Evolutionary conservation across 208 protist species (phyloP), one percentile per base, ranked within the genome.

Genomic region (Trypanosoma brucei): DNA sequence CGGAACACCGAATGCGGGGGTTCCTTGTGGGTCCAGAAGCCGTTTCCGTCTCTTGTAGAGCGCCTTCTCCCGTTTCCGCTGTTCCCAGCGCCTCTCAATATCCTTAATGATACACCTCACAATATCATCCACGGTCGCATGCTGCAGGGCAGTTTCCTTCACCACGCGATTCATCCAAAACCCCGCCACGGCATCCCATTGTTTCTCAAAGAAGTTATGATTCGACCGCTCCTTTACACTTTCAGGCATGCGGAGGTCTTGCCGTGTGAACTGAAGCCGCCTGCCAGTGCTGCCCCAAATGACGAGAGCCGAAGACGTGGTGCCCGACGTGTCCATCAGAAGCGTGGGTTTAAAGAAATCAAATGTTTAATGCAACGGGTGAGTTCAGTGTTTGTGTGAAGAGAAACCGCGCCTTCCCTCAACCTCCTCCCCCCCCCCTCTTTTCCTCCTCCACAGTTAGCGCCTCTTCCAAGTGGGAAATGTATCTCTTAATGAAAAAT

Each of bases 131-230:
- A 89, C 73, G 14, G 67, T 54, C 39, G 84, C 65, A 38, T 85
- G 72, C 69, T 93, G 87, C 64, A 93, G 70, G 0, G 62, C 0
- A 1, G 70, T 38, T 51, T 91, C 81, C 67, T 91, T 91, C 7
- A 93, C 64, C 5, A 93, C 79, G 33, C 87, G 87, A 46, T 84
- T 88, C 45, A 86, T 84, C 82, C 83, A 93, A 59, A 87, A 86
- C 33, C 72, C 63, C 1, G 81, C 69, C 22, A 93, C 81, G 1
- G 76, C 22, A 34, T 82, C 78, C 84, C 87, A 93, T 61, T 93
- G 87, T 68, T 89, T 91, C 60, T 76, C 77, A 63, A 84, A 91
- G 59, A 93, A 93, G 58, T 77, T 67, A 31, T 54, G 44, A 61
- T 93, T 80, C 1, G 75, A 70, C n/a, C 61, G 22, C 5, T 71